Conservation (phyloP, 805 yeast genomes). For the Cyberlindnera sargentensis region DNA sequence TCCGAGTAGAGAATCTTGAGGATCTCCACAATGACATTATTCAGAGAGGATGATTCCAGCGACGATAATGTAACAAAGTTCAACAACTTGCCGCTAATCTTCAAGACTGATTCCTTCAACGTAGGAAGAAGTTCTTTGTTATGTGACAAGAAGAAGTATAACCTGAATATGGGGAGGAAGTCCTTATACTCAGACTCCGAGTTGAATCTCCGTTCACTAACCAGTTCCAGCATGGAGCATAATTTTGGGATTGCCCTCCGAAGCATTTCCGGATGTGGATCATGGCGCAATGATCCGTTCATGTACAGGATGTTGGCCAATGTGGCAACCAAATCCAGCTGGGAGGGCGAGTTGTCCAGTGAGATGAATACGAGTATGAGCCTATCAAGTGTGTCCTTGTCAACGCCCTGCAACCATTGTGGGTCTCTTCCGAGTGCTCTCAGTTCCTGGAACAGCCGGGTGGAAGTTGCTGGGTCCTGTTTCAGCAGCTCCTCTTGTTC, state of each 20-base stretch:
- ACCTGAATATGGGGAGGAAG: constrained; percentile 22
- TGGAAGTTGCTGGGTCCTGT: not conserved
- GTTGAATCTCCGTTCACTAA: constrained; percentile 21
- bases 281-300: constrained; percentile 13
- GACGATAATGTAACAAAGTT: constrained; percentile 21
- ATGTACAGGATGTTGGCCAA: constrained; percentile 18
- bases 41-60: constrained; percentile 14
- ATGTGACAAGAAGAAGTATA: constrained; percentile 19
- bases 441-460: constrained; percentile 5
- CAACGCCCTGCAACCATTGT: constrained; percentile 10
- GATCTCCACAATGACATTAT: constrained; percentile 22
- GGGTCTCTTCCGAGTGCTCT: constrained; percentile 12
- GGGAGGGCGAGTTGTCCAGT: constrained; percentile 8
- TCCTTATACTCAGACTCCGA: constrained; percentile 20
- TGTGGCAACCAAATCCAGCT: constrained; percentile 16
- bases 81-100: constrained; percentile 19
- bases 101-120: constrained; percentile 12
- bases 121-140: constrained; percentile 7
- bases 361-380: constrained; percentile 7
- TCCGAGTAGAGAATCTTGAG: constrained; percentile 21
- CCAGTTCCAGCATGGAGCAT: constrained; percentile 12
- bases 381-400: constrained; percentile 3
- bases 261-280: not conserved
- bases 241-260: constrained; percentile 9
- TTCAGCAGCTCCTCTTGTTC: not conserved